Base-by-base conservation (phyloP, 208 protist species). In the Paratrypanosoma confusum region DNA sequence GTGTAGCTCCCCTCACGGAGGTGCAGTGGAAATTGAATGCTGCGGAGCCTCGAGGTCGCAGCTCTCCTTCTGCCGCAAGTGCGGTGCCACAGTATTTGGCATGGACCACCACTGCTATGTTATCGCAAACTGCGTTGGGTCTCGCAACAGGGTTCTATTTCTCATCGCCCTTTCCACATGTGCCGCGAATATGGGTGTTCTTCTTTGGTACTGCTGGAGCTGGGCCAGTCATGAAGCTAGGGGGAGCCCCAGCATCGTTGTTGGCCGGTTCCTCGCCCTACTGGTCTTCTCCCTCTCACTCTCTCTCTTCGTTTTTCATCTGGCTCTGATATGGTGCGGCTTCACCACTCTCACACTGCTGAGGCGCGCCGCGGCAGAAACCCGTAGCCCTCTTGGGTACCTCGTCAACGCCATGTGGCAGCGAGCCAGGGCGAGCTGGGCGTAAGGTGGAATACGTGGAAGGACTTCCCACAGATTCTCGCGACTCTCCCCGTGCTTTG, bases 21-120 rank as follows among this genome's bases (percentile, higher is more conserved):
- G 21, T 11, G n/a, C n/a, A n/a, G n/a, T n/a, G n/a, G n/a, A n/a
- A n/a, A n/a, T n/a, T n/a, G n/a, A 21, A 11, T 8, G 25, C 1
- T 14, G 23, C 11, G 32, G 11, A 13, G 7, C 3, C 39, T 11
- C 28, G 20, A 13, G 13, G 10, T 27, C 35, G 28, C n/a, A 3
- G n/a, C 11, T 14, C 26, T 66, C 48, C 7, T 57, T 50, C 37
- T 86, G 65, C 47, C 31, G 58, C 27, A 57, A 60, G 45, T 81
- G 72, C 41, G 54, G 13, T 3, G 47, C 60, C 0, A 28, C 57
- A 26, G 53, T 86, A 1, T 21, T 46, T 0, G 26, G 21, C 11
- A 79, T 76, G 61, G 65, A 81, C 35, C 72, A 81, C 45, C 72
- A 81, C 41, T 80, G 72, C 44, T 80, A 77, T 28, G 37, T 80